phyloP scores from a whole-genome alignment of 495 filamentous ascomycete genomes.

The Xylaria flabelliformis region DNA sequence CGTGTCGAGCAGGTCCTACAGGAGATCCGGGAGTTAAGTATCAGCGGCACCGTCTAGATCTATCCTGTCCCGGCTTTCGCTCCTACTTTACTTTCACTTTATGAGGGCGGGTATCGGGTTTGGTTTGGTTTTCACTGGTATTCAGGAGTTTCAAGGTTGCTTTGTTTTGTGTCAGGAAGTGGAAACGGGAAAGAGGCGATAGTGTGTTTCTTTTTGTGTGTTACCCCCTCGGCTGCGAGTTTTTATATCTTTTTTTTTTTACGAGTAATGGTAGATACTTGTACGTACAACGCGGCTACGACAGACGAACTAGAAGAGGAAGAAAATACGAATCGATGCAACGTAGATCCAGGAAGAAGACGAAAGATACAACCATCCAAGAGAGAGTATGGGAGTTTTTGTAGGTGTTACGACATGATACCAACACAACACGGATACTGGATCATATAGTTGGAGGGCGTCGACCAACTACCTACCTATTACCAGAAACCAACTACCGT shows the following conservation, averaged over 20 bases:
- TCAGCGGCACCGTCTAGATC: constrained; percentile 65
- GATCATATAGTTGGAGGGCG: not conserved
- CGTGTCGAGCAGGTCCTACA: constrained; percentile 95
- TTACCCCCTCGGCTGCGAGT: not conserved
- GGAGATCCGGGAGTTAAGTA: constrained; percentile 95
- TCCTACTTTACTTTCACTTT: not conserved
- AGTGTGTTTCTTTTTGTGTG: not conserved
- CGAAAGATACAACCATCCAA: not conserved
- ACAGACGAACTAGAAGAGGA: not conserved
- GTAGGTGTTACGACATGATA: not conserved
- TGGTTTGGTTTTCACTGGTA: constrained; percentile 22
- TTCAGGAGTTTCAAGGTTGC: constrained; percentile 28
- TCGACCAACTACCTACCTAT: not conserved
- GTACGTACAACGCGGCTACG: constrained; percentile 16
- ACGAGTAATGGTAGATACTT: constrained; percentile 16
- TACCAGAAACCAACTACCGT: not conserved
- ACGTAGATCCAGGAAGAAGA: not conserved
- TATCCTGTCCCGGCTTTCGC: not conserved
- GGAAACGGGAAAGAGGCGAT: constrained; percentile 11
- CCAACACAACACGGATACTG: not conserved
- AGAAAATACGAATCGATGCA: constrained; percentile 9
- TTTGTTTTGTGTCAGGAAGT: constrained; percentile 4
- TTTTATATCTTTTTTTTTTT: not conserved
- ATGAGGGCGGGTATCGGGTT: constrained; percentile 7
- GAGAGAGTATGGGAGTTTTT: not conserved